Conservation (phyloP, 306 rosid genomes). For the Castanospermum australe region DNA sequence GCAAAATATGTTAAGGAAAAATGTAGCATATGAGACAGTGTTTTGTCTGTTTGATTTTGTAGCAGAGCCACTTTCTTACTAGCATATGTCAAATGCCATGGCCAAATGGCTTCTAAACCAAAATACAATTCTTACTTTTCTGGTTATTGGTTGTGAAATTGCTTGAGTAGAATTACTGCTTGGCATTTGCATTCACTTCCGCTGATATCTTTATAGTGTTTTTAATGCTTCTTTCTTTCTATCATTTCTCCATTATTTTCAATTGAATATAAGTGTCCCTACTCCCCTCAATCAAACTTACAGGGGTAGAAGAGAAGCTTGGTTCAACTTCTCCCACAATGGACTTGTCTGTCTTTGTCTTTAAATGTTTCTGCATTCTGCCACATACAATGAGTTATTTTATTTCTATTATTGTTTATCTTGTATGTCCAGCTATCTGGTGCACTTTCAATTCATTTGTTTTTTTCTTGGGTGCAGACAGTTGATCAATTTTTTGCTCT, state of each 20-base stretch:
- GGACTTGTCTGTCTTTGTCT: neutral
- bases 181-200: neutral
- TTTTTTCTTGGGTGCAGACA: slow-evolving; percentile 61
- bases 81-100: neutral
- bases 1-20: neutral
- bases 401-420: neutral
- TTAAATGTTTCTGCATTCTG: slow-evolving; percentile 5
- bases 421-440: neutral
- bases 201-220: neutral
- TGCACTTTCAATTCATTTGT: slow-evolving; percentile 11
- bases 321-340: neutral
- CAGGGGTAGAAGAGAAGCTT: neutral
- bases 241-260: neutral
- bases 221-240: neutral
- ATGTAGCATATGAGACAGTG: neutral
- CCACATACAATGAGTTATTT: neutral
- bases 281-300: neutral
- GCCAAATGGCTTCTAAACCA: neutral
- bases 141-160: neutral
- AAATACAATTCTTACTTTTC: neutral
- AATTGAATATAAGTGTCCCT: neutral
- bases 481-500: slow-evolving; percentile 92
- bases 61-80: neutral
- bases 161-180: neutral
- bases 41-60: neutral